Conservation (phyloP, 352 stramenopile species). For the Pythium grandisporangium region DNA sequence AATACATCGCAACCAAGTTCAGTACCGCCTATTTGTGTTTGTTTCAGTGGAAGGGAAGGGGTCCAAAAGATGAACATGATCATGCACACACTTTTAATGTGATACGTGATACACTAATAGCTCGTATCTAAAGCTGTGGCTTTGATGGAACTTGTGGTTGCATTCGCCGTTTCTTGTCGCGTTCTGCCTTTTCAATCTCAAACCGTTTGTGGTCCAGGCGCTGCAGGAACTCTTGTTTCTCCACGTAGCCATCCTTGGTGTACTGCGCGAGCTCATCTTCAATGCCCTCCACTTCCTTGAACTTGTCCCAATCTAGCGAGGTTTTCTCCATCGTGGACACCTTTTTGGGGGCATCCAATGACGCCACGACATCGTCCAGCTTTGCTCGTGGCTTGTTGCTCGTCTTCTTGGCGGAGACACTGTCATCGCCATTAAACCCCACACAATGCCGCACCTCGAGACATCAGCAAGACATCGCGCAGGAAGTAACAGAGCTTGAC, state of each 20-base stretch:
- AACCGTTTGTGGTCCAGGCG: conserved; percentile 84
- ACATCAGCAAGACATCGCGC: background rate
- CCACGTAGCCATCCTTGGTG: conserved; percentile 92
- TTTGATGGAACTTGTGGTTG: conserved; percentile 33
- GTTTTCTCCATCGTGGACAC: conserved; percentile 94
- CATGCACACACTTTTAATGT: too few relatives aligned
- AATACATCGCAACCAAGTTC: too few relatives aligned
- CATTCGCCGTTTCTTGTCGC: conserved; percentile 61
- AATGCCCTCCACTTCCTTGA: conserved; percentile 90
- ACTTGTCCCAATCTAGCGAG: conserved; percentile 92
- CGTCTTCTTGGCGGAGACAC: conserved; percentile 14
- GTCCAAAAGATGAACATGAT: too few relatives aligned
- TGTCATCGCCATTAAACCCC: conserved; percentile 3
- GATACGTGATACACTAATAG: too few relatives aligned
- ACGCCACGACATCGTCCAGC: conserved; percentile 81
- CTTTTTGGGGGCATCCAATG: conserved; percentile 86
- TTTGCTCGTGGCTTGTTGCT: conserved; percentile 13
- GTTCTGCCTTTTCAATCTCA: conserved; percentile 84
- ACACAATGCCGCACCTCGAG: too few relatives aligned
- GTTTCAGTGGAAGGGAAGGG: too few relatives aligned
- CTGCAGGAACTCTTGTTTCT: conserved; percentile 94
- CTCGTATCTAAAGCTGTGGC: too few relatives aligned
- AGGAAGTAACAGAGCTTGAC: background rate
- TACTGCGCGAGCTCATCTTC: conserved; percentile 90
- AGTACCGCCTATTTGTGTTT: too few relatives aligned